Conservation (phyloP, 768 basidiomycete species). For the Boletellus sp. region DNA sequence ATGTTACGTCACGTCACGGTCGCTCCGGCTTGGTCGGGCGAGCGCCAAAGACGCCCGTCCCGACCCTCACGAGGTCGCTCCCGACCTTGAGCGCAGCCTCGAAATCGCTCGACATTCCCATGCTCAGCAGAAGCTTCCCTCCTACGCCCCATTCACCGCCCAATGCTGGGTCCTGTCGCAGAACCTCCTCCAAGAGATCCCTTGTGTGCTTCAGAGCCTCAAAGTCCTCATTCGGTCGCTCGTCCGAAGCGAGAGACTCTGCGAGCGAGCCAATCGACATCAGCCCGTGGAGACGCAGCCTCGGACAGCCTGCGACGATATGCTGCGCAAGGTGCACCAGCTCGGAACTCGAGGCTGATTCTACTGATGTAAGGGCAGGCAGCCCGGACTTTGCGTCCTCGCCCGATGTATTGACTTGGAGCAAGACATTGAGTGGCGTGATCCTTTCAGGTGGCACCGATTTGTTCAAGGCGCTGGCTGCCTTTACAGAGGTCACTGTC, state of each 20-base stretch:
- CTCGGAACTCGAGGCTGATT: constrained; percentile 40
- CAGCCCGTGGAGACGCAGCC: constrained; percentile 73
- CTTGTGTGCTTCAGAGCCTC: constrained; percentile 60
- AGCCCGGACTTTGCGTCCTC: constrained; percentile 90
- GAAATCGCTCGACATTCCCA: constrained; percentile 98
- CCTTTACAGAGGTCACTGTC: constrained; percentile 78
- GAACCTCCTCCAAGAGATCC: constrained; percentile 47
- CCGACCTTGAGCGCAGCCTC: constrained; percentile 81
- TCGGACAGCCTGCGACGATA: constrained; percentile 69
- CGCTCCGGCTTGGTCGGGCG: constrained; percentile 50
- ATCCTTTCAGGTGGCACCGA: constrained; percentile 55
- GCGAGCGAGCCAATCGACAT: constrained; percentile 95
- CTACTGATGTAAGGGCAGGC: constrained; percentile 45
- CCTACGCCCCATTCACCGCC: constrained; percentile 44
- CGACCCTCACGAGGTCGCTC: constrained; percentile 86
- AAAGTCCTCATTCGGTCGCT: constrained; percentile 69
- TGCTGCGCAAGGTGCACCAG: constrained; percentile 64
- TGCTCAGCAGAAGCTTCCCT: constrained; percentile 64
- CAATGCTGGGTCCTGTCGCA: constrained; percentile 32
- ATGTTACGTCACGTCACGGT: constrained; percentile 28
- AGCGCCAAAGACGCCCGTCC: constrained; percentile 84
- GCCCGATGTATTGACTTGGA: constrained; percentile 96
- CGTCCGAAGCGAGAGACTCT: constrained; percentile 49
- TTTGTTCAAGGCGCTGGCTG: constrained; percentile 76
- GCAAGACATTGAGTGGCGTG: constrained; percentile 68